phyloP scores from a whole-genome alignment of 441 rosid species.

The Brassica balearica region DNA sequence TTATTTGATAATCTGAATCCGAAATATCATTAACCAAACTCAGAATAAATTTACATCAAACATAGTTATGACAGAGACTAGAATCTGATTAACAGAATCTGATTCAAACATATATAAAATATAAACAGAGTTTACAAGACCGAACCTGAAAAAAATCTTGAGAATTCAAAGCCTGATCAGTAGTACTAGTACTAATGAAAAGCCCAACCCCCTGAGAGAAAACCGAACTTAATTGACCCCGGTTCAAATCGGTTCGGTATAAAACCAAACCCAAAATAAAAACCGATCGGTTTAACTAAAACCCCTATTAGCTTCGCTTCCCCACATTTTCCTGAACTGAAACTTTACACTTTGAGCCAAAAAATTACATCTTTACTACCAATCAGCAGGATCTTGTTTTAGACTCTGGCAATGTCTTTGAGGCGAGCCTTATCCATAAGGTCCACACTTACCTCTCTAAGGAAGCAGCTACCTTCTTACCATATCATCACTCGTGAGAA shows the following conservation, averaged over 20 bases:
- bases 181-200: background rate
- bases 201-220: background rate
- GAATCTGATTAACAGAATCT: too few species aligned
- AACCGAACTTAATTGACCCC: background rate
- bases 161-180: too few species aligned
- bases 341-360: conserved; percentile 3
- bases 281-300: conserved; percentile 30
- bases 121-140: too few species aligned
- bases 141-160: too few species aligned
- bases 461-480: conserved; percentile 47
- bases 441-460: conserved; percentile 48
- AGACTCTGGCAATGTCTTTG: conserved; percentile 60
- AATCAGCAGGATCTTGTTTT: conserved; percentile 3
- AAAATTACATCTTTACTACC: conserved; percentile 3
- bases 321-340: too few species aligned
- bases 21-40: too few species aligned
- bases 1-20: too few species aligned
- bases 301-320: conserved; percentile 14
- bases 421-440: conserved; percentile 58
- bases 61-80: too few species aligned
- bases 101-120: too few species aligned
- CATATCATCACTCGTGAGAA: conserved; percentile 46
- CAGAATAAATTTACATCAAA: too few species aligned
- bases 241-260: background rate
- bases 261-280: background rate